phyloP scores from a whole-genome alignment of 2,329 filamentous ascomycete genomes.

The Neofusicoccum parvum region DNA sequence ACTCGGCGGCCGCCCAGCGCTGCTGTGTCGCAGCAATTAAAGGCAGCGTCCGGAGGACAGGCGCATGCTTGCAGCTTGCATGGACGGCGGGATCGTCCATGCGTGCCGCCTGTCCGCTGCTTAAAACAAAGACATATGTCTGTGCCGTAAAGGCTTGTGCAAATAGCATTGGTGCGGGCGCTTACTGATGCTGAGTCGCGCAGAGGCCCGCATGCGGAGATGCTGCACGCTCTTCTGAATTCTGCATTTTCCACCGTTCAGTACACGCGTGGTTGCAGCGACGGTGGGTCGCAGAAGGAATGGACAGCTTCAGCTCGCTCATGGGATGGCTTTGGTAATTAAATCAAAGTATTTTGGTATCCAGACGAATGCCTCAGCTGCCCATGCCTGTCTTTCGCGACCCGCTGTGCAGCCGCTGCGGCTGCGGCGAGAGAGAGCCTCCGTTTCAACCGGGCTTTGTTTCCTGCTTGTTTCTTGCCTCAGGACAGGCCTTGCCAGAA shows the following conservation, averaged over 20 bases:
- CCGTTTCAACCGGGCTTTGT: background rate
- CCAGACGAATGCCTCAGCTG: too few relatives aligned
- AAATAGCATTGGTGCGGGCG: background rate
- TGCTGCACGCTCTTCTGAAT: background rate
- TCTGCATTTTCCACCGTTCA: background rate
- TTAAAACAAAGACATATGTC: background rate
- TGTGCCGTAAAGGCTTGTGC: background rate
- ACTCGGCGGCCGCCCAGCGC: background rate
- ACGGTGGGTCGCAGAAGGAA: too few relatives aligned
- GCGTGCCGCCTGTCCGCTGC: slow-evolving; percentile 2
- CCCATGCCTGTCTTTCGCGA: too few relatives aligned
- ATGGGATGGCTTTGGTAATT: too few relatives aligned
- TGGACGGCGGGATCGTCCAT: slow-evolving; percentile 1
- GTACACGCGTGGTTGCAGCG: background rate
- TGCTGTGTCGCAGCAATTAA: background rate
- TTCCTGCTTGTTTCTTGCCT: background rate
- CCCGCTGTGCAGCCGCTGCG: background rate
- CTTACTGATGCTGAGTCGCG: slow-evolving; percentile 12
- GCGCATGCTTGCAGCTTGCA: background rate
- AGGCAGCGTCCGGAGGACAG: background rate
- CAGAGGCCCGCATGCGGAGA: background rate
- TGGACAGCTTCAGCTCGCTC: too few relatives aligned
- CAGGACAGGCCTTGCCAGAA: background rate
- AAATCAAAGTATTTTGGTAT: background rate
- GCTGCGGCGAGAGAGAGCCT: background rate